Base-by-base conservation (phyloP, 106 monocot genomes). In the Iris macrosiphon region DNA sequence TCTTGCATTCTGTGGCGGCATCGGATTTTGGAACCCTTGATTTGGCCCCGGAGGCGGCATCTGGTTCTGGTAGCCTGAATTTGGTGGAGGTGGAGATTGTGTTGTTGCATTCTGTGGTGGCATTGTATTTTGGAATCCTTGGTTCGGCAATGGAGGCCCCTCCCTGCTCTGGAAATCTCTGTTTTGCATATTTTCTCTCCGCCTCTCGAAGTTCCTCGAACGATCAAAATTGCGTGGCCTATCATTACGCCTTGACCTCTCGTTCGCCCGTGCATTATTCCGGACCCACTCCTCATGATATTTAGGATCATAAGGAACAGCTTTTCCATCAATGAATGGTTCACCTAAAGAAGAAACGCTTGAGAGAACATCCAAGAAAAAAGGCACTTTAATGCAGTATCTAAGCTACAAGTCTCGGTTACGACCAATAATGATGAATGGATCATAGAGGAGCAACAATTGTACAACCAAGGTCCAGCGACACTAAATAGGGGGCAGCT, bases 241-340 rank as follows among this genome's bases (percentile, higher is more conserved):
- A 52, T 96, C 95, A 58, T 82, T 89, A 7, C 95, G 85, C 12
- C 89, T 63, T 4, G 82, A 80, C 40, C 95, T 73, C 38, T 96
- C 89, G 1, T 83, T 79, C 3, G 95, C 82, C 24, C 89, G 85
- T 7, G 76, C 74, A 55, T 85, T 85, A 50, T 89, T 89, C 9
- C 79, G 65, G 7, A 85, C 85, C 84, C 85, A 84, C 61, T 85
- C 84, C 31, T 81, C 84, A 29, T 91, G 85, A 65, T 81, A 91
- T 40, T 80, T 80, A 0, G 89, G 95, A 49, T 96, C 95, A 40
- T 96, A 96, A 11, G 95, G 95, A 21, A 90, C 85, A 21, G 95
- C 89, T 64, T 96, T 49, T 23, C 95, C 95, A 62, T 96, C 53
- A 43, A 96, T 89, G 50, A 96, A 96, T 18, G 95, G 95, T 40